phyloP scores from a whole-genome alignment of 2,329 filamentous ascomycete genomes.

The Fusarium mundagurra region DNA sequence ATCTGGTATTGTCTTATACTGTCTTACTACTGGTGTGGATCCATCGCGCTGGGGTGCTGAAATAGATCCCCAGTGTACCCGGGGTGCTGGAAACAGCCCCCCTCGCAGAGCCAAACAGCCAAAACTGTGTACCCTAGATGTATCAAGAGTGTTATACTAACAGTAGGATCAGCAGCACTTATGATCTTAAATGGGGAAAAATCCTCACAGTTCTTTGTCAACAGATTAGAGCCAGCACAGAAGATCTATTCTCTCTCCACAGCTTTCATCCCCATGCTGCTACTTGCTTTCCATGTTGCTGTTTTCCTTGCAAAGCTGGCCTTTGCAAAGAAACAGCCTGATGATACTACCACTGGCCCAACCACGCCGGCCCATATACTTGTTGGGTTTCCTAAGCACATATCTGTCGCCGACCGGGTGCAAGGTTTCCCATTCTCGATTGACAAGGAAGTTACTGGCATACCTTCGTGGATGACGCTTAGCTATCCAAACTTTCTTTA shows the following conservation, averaged over 20 bases:
- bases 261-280: neutral
- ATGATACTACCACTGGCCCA: neutral
- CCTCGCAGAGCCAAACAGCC: neutral
- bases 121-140: neutral
- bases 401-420: neutral
- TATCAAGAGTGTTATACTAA: too few relatives aligned
- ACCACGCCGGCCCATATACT: neutral
- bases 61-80: neutral
- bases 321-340: neutral
- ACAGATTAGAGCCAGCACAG: too few relatives aligned
- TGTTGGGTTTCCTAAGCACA: neutral
- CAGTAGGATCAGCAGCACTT: too few relatives aligned
- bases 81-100: neutral
- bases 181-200: too few relatives aligned
- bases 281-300: neutral
- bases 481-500: constrained; percentile 53
- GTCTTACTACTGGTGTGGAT: neutral
- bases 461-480: constrained; percentile 59
- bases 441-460: constrained; percentile 45
- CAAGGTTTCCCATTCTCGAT: constrained; percentile 9
- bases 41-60: neutral
- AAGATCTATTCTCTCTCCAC: too few relatives aligned
- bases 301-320: neutral
- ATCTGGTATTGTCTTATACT: neutral
- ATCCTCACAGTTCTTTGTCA: too few relatives aligned